Evolutionary conservation across 805 yeast species (phyloP).

Genomic region (Kuraishia hungarica): DNA sequence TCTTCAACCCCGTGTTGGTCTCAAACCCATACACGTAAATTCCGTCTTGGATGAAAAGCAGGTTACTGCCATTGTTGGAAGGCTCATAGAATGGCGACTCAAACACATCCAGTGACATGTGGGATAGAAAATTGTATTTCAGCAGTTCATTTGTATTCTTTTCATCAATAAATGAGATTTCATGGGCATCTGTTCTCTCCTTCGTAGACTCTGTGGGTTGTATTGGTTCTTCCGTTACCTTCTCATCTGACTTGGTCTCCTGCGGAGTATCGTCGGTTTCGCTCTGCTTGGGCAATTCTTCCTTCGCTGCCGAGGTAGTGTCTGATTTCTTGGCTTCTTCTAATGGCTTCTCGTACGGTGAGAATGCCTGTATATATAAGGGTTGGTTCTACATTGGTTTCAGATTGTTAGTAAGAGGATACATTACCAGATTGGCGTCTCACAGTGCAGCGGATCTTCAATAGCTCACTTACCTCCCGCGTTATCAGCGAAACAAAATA

Average conservation of each 20-base stretch:
- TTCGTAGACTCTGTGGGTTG: conserved; percentile 7
- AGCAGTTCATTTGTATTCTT: conserved; percentile 35
- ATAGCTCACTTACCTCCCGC: conserved; percentile 28
- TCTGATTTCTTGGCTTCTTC: not conserved
- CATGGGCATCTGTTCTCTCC: not conserved
- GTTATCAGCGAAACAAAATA: conserved; percentile 52
- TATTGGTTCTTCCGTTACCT: conserved; percentile 5
- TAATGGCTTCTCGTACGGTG: conserved; percentile 18
- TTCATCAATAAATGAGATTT: conserved; percentile 16
- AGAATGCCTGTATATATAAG: conserved; percentile 48
- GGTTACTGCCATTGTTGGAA: conserved; percentile 27
- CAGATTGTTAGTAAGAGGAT: conserved; percentile 5
- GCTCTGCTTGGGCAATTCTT: not conserved
- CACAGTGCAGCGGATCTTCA: not conserved
- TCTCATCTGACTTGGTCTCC: conserved; percentile 3
- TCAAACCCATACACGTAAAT: conserved; percentile 61
- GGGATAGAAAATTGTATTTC: conserved; percentile 64
- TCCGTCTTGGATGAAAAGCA: conserved; percentile 61
- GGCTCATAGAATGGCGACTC: conserved; percentile 40
- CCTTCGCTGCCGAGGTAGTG: not conserved
- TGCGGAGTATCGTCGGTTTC: not conserved
- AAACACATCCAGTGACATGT: conserved; percentile 67
- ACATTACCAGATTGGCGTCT: not conserved
- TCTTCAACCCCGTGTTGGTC: conserved; percentile 59
- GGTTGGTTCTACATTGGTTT: conserved; percentile 34